Evolutionary conservation across 306 rosid species (phyloP), one percentile per base, ranked within the genome.

Genomic region (Carpinus viminea): DNA sequence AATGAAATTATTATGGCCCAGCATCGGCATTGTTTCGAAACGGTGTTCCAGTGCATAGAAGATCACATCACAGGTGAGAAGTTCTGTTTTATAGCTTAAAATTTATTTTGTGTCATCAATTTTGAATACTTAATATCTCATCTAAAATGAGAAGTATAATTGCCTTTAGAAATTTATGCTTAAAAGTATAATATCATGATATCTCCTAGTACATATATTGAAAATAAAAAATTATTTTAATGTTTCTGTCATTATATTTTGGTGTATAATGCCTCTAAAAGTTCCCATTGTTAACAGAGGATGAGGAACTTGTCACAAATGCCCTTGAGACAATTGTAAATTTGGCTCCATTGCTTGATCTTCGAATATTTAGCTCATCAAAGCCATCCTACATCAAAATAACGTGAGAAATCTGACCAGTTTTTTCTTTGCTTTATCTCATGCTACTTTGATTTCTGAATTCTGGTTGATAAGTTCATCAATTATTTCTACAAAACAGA

Each of bases 301-400:
- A 96, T 78, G 98, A 96, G 82, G 99, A 96, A 85, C 97, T 96
- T 84, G 98, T 96, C 81, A 91, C 98, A 73, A 96, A 96, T 87
- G 91, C 98, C 60, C 90, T 96, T 4, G 98, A 96, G 93, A 91
- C 99, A 71, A 86, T 96, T 83, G 98, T 93, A 78, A 96, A 96
- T 85, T 90, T 96, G 90, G 97, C 97, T 76, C 99, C 99, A 0
- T 78, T 88, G 21, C 89, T 93, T 77, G 99, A 96, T 83, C 99
- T 96, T 83, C 90, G 96, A 52, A 90, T 93, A 71, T 93, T 95
- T 83, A 89, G 97, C 88, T 93, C 99, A 61, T 86, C 91, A 70
- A 93, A 93, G 84, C 92, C 99, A 72, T 93, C 98, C 72, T 93
- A 85, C 86, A 93, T 93, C 83, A 96, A 93, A 86, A 93, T 96